Percentiles rank a stretch among this genome's conserved stretches.
Evolutionary conservation across 2,329 filamentous ascomycete species (phyloP).

Genomic region (Trichoderma semiorbis): DNA sequence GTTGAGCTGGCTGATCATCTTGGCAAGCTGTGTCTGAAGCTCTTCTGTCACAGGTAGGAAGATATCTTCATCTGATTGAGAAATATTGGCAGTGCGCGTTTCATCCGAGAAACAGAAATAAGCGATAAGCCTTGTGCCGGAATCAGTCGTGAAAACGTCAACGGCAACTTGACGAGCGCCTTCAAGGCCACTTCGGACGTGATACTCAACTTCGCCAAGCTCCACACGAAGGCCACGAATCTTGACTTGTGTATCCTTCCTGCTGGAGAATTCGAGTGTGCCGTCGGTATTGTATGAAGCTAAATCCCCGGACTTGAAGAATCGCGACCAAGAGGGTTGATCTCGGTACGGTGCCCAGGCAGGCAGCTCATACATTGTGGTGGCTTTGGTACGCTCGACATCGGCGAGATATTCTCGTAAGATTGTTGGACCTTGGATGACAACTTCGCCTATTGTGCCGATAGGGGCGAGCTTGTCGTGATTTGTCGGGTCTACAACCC

Average conservation of each 20-base stretch:
- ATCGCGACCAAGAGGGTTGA: slow-evolving; percentile 18
- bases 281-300: slow-evolving; percentile 39
- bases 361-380: slow-evolving; percentile 33
- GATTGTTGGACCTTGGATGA: slow-evolving; percentile 42
- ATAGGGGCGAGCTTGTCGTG: slow-evolving; percentile 23
- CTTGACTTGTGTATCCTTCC: slow-evolving; percentile 56
- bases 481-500: slow-evolving; percentile 25
- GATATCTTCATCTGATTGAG: neutral
- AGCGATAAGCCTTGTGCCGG: neutral
- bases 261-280: slow-evolving; percentile 41
- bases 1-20: neutral
- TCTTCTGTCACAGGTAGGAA: slow-evolving; percentile 18
- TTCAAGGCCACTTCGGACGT: neutral
- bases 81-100: neutral
- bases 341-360: slow-evolving; percentile 2
- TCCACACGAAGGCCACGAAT: slow-evolving; percentile 53
- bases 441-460: slow-evolving; percentile 30
- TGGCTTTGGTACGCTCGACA: slow-evolving; percentile 36
- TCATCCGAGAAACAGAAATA: slow-evolving; percentile 10
- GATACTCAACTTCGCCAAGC: slow-evolving; percentile 29
- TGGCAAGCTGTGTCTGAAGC: slow-evolving; percentile 13
- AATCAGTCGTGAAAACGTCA: slow-evolving; percentile 1
- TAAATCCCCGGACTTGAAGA: slow-evolving; percentile 47
- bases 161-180: slow-evolving; percentile 11
- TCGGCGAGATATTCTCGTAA: slow-evolving; percentile 47